These are phyloP conservation scores for Wallacemonas sp. DNA, from an alignment of 208 protist genomes.

Conservation along the genomic window DNA sequence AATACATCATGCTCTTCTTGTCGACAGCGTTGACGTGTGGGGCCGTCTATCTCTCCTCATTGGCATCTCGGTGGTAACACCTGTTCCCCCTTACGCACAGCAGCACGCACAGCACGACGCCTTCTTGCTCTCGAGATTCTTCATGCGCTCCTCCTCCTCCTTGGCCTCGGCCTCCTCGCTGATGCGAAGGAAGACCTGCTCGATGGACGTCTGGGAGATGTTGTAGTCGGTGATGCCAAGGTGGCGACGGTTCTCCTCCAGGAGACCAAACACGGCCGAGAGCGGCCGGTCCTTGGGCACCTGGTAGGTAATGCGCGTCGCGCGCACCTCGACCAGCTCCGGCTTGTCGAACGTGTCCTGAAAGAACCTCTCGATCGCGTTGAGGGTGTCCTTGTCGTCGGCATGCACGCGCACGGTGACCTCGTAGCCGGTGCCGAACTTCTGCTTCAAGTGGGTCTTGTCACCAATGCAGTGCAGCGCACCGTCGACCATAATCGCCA, in stretches of 20 bases:
- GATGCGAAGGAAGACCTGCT: constrained; percentile 89
- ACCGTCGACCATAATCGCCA: constrained; percentile 92
- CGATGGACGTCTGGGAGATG: constrained; percentile 79
- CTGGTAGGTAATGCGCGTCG: constrained; percentile 43
- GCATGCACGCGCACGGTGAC: constrained; percentile 38
- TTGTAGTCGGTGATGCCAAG: constrained; percentile 74
- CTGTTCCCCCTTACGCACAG: background rate
- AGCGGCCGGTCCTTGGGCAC: constrained; percentile 36
- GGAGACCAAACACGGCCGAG: constrained; percentile 40
- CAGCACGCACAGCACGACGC: constrained; percentile 24
- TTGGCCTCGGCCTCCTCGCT: constrained; percentile 50
- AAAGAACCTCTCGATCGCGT: constrained; percentile 41
- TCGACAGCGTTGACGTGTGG: too few species aligned
- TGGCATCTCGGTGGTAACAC: too few species aligned
- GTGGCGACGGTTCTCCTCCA: constrained; percentile 41
- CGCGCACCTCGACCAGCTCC: constrained; percentile 41
- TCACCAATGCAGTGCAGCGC: constrained; percentile 86
- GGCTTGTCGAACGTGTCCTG: constrained; percentile 27
- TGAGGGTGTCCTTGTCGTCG: constrained; percentile 13
- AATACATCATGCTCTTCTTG: too few species aligned
- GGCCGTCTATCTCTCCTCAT: too few species aligned
- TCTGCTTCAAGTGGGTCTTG: constrained; percentile 82
- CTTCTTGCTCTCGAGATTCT: constrained; percentile 19
- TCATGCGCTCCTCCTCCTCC: constrained; percentile 30
- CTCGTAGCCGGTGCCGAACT: constrained; percentile 76